Conservation (phyloP, 2,329 filamentous ascomycete genomes). For the Fusarium sublunatum region DNA sequence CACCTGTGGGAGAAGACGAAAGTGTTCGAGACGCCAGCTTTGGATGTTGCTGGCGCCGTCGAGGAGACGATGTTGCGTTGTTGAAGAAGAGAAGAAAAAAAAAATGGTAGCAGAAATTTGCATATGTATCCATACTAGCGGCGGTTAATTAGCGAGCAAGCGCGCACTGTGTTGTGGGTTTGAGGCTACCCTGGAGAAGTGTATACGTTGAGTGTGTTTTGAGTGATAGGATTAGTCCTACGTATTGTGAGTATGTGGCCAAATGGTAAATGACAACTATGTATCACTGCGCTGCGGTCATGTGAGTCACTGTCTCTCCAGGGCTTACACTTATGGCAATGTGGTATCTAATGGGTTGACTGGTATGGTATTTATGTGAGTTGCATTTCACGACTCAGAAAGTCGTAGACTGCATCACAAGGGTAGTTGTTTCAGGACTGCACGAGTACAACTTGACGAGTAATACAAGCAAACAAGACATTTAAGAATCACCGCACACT, state of each 20-base stretch:
- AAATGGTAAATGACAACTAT: no score
- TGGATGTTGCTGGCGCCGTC: conserved; percentile 40
- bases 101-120: conserved; percentile 16
- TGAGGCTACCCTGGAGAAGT: not conserved
- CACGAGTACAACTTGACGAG: no score
- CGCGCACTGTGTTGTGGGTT: conserved; percentile 9
- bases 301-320: no score
- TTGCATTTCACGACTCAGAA: no score
- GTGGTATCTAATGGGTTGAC: no score
- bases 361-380: no score
- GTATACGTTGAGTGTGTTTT: not conserved
- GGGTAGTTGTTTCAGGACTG: not conserved
- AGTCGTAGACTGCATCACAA: conserved; percentile 10
- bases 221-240: no score
- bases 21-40: conserved; percentile 41
- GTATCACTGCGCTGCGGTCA: no score
- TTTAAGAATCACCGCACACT: not conserved
- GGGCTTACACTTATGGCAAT: no score
- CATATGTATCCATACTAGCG: conserved; percentile 21
- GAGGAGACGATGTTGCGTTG: conserved; percentile 50
- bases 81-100: conserved; percentile 35
- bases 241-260: no score
- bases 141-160: conserved; percentile 21
- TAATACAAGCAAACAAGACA: not conserved
- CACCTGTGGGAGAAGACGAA: conserved; percentile 41